These are phyloP conservation scores for Capsicum rhomboideum DNA, from an alignment of 257 asterid species.

Conservation along the genomic window DNA sequence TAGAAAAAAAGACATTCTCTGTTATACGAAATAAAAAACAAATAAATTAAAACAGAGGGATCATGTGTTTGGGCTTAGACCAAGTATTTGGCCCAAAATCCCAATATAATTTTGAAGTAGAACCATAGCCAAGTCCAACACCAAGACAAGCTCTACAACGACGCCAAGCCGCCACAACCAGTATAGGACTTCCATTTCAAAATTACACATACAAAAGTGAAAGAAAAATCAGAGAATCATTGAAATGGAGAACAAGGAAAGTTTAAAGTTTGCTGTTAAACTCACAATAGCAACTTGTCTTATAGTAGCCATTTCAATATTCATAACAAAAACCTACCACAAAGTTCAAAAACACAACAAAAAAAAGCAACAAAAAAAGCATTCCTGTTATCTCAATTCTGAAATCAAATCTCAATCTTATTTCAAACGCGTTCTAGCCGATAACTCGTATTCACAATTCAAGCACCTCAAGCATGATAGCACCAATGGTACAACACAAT, in stretches of 20 bases:
- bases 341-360: slow-evolving; percentile 14
- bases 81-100: neutral
- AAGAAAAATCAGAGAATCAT: neutral
- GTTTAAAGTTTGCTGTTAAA: slow-evolving; percentile 31
- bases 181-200: neutral
- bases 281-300: slow-evolving; percentile 39
- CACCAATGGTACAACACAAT: slow-evolving; percentile 23
- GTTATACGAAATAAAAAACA: too few relatives aligned
- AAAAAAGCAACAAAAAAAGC: neutral
- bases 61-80: neutral
- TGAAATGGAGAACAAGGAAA: slow-evolving; percentile 25
- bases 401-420: slow-evolving; percentile 63
- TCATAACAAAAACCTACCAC: slow-evolving; percentile 24
- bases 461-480: slow-evolving; percentile 51
- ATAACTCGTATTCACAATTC: slow-evolving; percentile 76
- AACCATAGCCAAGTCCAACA: neutral
- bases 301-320: slow-evolving; percentile 46
- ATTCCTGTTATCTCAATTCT: slow-evolving; percentile 44
- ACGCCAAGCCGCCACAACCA: neutral
- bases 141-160: neutral
- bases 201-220: neutral
- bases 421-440: slow-evolving; percentile 72
- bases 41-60: too few relatives aligned
- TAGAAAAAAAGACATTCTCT: too few relatives aligned
- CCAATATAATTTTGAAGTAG: neutral